phyloP scores from a whole-genome alignment of 2,329 filamentous ascomycete genomes.

The Thermochaetoides dissita region DNA sequence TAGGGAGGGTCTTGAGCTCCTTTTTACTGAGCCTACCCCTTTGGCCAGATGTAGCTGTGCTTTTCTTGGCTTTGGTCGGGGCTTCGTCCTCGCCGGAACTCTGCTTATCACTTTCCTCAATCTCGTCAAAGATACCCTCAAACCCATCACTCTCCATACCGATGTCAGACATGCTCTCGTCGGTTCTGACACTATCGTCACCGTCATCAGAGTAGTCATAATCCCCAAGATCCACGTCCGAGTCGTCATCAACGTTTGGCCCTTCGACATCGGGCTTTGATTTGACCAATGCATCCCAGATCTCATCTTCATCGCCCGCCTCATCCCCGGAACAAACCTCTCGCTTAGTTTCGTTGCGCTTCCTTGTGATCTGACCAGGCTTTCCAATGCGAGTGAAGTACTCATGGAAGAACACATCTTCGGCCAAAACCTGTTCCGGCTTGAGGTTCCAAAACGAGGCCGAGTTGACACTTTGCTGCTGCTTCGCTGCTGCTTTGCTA shows the following conservation, averaged over 20 bases:
- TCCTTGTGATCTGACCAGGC: slow-evolving; percentile 43
- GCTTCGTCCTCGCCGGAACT: slow-evolving; percentile 25
- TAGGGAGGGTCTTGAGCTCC: slow-evolving; percentile 79
- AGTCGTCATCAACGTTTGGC: slow-evolving; percentile 34
- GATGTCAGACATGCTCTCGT: too few relatives aligned
- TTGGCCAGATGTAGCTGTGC: too few relatives aligned
- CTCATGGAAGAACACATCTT: slow-evolving; percentile 96
- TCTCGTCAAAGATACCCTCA: slow-evolving; percentile 27
- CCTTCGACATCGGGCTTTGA: slow-evolving; percentile 27
- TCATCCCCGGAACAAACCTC: slow-evolving; percentile 39
- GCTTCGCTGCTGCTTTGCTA: slow-evolving; percentile 30
- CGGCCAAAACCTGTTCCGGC: slow-evolving; percentile 69
- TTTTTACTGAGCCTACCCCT: slow-evolving; percentile 52
- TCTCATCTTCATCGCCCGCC: slow-evolving; percentile 24
- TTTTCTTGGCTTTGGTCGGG: too few relatives aligned
- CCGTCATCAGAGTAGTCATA: slow-evolving; percentile 32
- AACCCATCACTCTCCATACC: slow-evolving; percentile 16
- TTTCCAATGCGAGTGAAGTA: slow-evolving; percentile 75
- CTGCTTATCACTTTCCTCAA: slow-evolving; percentile 25
- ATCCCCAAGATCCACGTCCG: slow-evolving; percentile 33
- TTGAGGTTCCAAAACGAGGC: slow-evolving; percentile 87
- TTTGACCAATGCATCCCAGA: slow-evolving; percentile 23
- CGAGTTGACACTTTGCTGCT: slow-evolving; percentile 51
- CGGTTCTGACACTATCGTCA: slow-evolving; percentile 18
- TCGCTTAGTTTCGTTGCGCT: slow-evolving; percentile 45